Base-by-base conservation (phyloP, 2,329 filamentous ascomycete species). In the Talaromyces sp. region DNA sequence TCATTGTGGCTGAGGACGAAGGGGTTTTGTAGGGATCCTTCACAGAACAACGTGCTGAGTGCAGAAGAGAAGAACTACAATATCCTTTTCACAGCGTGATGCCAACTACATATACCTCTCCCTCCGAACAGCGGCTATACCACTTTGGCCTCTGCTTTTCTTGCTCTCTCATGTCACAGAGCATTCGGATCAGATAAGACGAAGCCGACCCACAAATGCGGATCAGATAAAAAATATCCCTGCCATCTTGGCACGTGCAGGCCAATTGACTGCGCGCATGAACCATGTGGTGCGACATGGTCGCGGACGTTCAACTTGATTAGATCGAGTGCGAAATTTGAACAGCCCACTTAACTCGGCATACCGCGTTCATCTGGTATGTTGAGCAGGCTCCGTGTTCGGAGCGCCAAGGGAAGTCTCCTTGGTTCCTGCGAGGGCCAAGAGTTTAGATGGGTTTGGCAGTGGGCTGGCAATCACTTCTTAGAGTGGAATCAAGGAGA, bases 161-260 rank as follows among this genome's bases (percentile, higher is more conserved):
- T 28, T 28, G 3, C 6, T 6, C 6, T 28, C 28, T 3, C 6
- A 3, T 28, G 3, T 28, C 28, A 6, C 28, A 28, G 28, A 6
- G 3, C 46, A 23, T 21, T 23, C 50, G 50, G 50, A 54, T 54
- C 50, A 54, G 50, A 54, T 54, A 54, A 54, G 48, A 54, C 28
- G n/a, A 9, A 21, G 1, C 8, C 28, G 28, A 54, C 48, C 48
- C 48, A 54, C 28, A 54, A 54, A 54, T 35, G 48, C 48, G 48
- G 48, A 54, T 54, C 48, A 54, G 48, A 54, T 54, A 54, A 54
- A 52, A 52, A n/a, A n/a, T n/a, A 35, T 21, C n/a, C 46, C 7
- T 31, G n/a, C 2, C 16, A 21, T 14, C 50, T 35, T 54, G 46
- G 50, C 50, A 21, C 50, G 50, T 54, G 50, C 16, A 7, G 31